These are phyloP conservation scores for Cordyceps cicadae DNA, from an alignment of 2,329 filamentous ascomycete species.

Conservation along the genomic window DNA sequence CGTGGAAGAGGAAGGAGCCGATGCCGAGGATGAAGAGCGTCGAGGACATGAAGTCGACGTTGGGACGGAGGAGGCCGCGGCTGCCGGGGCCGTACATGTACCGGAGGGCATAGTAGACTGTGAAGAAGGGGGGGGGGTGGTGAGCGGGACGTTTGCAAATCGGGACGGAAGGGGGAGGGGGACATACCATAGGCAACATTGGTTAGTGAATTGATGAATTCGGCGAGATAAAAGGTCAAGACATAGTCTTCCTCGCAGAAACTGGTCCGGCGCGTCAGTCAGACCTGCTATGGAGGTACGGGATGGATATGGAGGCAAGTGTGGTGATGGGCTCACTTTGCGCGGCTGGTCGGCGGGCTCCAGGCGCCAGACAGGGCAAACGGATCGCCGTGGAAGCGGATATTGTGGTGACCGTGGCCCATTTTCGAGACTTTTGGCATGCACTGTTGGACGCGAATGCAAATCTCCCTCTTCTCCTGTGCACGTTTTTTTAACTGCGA, in stretches of 20 bases:
- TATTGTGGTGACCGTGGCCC: conserved; percentile 26
- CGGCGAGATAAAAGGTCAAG: conserved; percentile 33
- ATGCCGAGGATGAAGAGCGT: conserved; percentile 34
- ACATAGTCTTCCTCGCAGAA: conserved; percentile 42
- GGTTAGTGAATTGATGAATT: conserved; percentile 36
- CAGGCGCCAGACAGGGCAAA: conserved; percentile 27
- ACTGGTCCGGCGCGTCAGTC: conserved; percentile 18
- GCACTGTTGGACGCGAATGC: not conserved
- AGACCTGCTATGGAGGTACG: too few relatives aligned
- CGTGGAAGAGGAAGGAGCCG: conserved; percentile 36
- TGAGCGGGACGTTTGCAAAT: not conserved
- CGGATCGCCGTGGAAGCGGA: conserved; percentile 27
- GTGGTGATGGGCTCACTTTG: conserved; percentile 23
- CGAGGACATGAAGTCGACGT: conserved; percentile 33
- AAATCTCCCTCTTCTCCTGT: not conserved
- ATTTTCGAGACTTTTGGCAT: conserved; percentile 12
- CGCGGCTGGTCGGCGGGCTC: conserved; percentile 31
- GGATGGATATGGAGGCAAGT: too few relatives aligned
- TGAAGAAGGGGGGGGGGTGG: not conserved
- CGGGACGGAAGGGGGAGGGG: conserved; percentile 1
- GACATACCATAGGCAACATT: conserved; percentile 40
- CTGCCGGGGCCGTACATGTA: conserved; percentile 27
- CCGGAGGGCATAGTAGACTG: conserved; percentile 34
- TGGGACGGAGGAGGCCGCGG: conserved; percentile 23
- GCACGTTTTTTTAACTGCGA: not conserved